Evolutionary conservation across 2,329 filamentous ascomycete species (phyloP).

Genomic region (Penicillium crustosum): DNA sequence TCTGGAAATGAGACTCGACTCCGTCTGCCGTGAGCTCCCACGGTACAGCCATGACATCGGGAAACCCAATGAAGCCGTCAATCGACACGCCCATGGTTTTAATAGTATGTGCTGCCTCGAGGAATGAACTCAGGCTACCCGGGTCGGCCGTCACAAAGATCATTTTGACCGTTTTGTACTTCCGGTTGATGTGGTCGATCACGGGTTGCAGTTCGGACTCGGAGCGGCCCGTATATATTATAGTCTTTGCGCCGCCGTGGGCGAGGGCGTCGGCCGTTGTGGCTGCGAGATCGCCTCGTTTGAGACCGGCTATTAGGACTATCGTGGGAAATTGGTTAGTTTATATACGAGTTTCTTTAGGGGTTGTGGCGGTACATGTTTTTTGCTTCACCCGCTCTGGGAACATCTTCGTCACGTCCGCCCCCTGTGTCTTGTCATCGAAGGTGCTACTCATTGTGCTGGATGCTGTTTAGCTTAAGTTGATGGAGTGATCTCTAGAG

Average conservation of each 20-base stretch:
- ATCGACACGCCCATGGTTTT: conserved; percentile 18
- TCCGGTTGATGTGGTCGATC: conserved; percentile 26
- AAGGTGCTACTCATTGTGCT: conserved; percentile 24
- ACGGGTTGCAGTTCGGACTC: conserved; percentile 26
- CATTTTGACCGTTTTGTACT: conserved; percentile 21
- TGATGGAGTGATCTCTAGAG: not conserved
- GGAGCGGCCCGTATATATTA: conserved; percentile 32
- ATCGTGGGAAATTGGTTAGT: not conserved
- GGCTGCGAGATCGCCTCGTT: conserved; percentile 25
- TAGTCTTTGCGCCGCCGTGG: conserved; percentile 25
- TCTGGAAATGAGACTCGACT: conserved; percentile 28
- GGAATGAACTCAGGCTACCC: conserved; percentile 17
- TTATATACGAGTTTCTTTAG: not conserved
- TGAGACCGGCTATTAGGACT: conserved; percentile 32
- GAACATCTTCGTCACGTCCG: conserved; percentile 32
- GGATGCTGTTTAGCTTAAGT: not conserved
- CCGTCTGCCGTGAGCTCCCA: conserved; percentile 26
- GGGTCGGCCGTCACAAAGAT: conserved; percentile 23
- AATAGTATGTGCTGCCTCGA: conserved; percentile 18
- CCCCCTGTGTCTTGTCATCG: conserved; percentile 29
- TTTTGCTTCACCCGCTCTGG: conserved; percentile 30
- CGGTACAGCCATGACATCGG: conserved; percentile 18
- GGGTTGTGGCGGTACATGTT: conserved; percentile 25
- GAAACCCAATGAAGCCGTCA: conserved; percentile 26
- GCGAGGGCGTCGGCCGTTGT: conserved; percentile 31